These are phyloP conservation scores for Excoecaria agallocha DNA, from an alignment of 345 rosid genomes.

Conservation along the genomic window DNA sequence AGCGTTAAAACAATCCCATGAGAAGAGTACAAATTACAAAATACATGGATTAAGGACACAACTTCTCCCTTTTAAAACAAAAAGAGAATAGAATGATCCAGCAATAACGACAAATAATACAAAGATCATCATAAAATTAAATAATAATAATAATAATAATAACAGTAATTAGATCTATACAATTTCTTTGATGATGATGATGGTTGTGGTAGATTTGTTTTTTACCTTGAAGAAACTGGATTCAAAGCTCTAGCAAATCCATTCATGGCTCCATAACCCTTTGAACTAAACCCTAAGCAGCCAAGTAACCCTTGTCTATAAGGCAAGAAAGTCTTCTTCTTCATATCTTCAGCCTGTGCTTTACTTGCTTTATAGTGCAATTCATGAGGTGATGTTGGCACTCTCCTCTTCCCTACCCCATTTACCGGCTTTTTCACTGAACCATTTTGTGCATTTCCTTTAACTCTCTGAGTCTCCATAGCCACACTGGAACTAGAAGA, in stretches of 20 bases:
- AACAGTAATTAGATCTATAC: constrained; percentile 21
- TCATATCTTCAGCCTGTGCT: constrained; percentile 97
- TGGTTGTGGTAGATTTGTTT: background rate
- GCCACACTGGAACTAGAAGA: constrained; percentile 9
- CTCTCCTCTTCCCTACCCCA: constrained; percentile 59
- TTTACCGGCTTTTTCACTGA: constrained; percentile 45
- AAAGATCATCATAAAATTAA: constrained; percentile 1
- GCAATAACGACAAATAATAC: constrained; percentile 11
- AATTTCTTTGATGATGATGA: constrained; percentile 8
- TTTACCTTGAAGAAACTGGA: constrained; percentile 85
- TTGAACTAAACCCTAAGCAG: constrained; percentile 91
- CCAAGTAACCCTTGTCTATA: constrained; percentile 95
- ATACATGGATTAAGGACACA: constrained; percentile 9
- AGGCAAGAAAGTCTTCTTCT: constrained; percentile 89
- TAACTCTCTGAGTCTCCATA: constrained; percentile 23
- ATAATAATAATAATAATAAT: background rate
- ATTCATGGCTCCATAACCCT: constrained; percentile 89
- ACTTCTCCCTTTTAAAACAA: constrained; percentile 13
- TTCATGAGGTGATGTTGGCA: constrained; percentile 83
- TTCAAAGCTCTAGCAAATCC: constrained; percentile 84
- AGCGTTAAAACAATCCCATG: constrained; percentile 13
- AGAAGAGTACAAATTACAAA: constrained; percentile 15
- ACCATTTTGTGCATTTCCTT: constrained; percentile 15
- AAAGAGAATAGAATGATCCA: constrained; percentile 8
- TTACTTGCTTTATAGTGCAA: constrained; percentile 81